A percentile compares a stretch with the other conserved stretches of the same genome.
Conservation (phyloP, 768 basidiomycete species). For the Cantharellus cinnabarinus region DNA sequence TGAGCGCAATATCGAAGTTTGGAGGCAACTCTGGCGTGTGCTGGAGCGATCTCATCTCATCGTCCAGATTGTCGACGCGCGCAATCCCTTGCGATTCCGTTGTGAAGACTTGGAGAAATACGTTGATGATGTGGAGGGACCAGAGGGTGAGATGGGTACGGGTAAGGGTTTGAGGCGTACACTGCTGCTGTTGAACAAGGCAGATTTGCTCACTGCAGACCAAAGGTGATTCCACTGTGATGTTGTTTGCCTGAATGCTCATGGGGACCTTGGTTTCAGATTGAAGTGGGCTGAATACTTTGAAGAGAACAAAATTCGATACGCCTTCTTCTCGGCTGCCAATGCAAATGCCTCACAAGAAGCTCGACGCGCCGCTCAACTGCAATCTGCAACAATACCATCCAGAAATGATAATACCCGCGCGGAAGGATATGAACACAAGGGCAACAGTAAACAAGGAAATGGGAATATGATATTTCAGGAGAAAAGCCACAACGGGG, state of each 20-base stretch:
- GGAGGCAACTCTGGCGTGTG: conserved; percentile 96
- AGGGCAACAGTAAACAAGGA: conserved; percentile 13
- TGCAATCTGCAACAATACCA: conserved; percentile 11
- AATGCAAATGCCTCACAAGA: conserved; percentile 73
- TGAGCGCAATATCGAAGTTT: conserved; percentile 93
- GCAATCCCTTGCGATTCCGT: conserved; percentile 81
- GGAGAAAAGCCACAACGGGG: neutral
- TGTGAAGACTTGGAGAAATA: conserved; percentile 84
- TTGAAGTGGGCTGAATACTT: conserved; percentile 83
- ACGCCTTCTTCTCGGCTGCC: conserved; percentile 86
- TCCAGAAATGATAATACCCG: conserved; percentile 17
- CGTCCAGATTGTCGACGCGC: conserved; percentile 90
- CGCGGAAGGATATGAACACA: conserved; percentile 11
- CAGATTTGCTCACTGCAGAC: conserved; percentile 68
- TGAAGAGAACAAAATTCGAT: conserved; percentile 48
- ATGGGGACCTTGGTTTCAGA: conserved; percentile 21
- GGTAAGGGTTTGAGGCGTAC: conserved; percentile 49
- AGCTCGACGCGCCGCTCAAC: conserved; percentile 25
- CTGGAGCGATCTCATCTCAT: conserved; percentile 85
- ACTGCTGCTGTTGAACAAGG: conserved; percentile 84
- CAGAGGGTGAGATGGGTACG: conserved; percentile 62
- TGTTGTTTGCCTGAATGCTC: neutral
- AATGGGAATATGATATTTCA: conserved; percentile 5
- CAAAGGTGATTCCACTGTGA: conserved; percentile 44
- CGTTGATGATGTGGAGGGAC: conserved; percentile 62